phyloP scores from a whole-genome alignment of 768 basidiomycete species.

The Trametes cingulata region DNA sequence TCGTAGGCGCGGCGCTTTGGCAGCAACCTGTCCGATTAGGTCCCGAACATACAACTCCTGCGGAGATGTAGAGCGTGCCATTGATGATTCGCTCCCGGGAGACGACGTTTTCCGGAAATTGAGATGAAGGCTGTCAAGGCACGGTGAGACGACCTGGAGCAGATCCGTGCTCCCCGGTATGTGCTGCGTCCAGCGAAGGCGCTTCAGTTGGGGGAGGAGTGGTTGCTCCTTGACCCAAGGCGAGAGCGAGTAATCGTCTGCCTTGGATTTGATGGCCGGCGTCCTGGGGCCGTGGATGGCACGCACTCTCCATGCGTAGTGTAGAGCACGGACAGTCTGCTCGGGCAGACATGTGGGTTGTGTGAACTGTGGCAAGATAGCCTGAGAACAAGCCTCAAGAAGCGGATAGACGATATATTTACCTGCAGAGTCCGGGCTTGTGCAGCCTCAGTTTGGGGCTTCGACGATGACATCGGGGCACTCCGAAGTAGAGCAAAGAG shows the following conservation, averaged over 20 bases:
- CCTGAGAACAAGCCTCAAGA: background rate
- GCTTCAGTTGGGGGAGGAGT: constrained; percentile 1
- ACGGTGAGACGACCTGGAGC: background rate
- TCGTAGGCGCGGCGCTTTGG: constrained; percentile 4
- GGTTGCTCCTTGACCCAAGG: background rate
- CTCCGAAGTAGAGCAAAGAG: background rate
- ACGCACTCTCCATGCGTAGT: constrained; percentile 10
- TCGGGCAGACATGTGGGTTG: background rate
- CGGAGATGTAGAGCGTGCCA: background rate
- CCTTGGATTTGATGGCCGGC: background rate
- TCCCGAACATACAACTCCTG: constrained; percentile 2
- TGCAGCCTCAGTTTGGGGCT: background rate
- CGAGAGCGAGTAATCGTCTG: background rate
- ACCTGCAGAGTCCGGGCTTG: background rate
- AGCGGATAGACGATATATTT: no score
- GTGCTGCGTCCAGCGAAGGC: constrained; percentile 7
- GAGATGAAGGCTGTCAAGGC: constrained; percentile 12
- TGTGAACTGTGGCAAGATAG: background rate
- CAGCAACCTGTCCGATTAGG: background rate
- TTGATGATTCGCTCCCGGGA: background rate
- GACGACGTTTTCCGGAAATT: background rate
- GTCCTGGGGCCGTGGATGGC: constrained; percentile 3
- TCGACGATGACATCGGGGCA: background rate
- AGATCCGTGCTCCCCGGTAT: background rate
- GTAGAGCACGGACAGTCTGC: background rate